Percentiles rank a stretch among this genome's conserved stretches.
These are phyloP conservation scores for Cardamine chenopodiifolia DNA, from an alignment of 345 rosid genomes.

Conservation along the genomic window DNA sequence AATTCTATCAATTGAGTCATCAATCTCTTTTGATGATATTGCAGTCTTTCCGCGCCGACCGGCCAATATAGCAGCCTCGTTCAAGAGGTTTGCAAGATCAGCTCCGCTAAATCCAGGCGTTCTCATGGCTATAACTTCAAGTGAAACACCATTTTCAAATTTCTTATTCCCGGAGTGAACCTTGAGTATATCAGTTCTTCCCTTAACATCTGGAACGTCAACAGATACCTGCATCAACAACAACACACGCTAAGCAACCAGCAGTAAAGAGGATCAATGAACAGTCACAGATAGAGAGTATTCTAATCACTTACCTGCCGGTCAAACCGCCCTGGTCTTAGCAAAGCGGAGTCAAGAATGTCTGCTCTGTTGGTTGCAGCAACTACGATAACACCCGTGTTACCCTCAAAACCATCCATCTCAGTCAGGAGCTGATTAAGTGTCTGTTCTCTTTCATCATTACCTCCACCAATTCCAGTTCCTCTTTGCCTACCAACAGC, in stretches of 20 bases:
- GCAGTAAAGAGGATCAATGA: slow-evolving; percentile 33
- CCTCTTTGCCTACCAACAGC: slow-evolving; percentile 97
- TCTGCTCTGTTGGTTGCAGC: slow-evolving; percentile 97
- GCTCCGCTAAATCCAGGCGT: slow-evolving; percentile 98
- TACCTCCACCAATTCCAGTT: slow-evolving; percentile 94
- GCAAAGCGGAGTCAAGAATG: slow-evolving; percentile 84
- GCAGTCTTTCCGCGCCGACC: slow-evolving; percentile 90
- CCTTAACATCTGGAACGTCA: slow-evolving; percentile 89
- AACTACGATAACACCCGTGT: slow-evolving; percentile 85
- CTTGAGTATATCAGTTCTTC: slow-evolving; percentile 89
- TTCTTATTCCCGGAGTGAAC: slow-evolving; percentile 91
- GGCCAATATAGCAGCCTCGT: slow-evolving; percentile 94
- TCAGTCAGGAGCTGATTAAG: slow-evolving; percentile 91
- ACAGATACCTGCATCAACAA: slow-evolving; percentile 70
- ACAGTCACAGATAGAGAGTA: not conserved
- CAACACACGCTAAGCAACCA: not conserved
- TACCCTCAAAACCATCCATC: slow-evolving; percentile 98
- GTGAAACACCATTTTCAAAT: slow-evolving; percentile 85
- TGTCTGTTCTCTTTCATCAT: slow-evolving; percentile 94
- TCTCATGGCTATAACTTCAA: slow-evolving; percentile 90
- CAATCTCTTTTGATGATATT: slow-evolving; percentile 87
- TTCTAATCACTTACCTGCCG: slow-evolving; percentile 58
- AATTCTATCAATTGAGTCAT: slow-evolving; percentile 94
- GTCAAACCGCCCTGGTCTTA: slow-evolving; percentile 95
- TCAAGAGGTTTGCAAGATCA: slow-evolving; percentile 95